Percentiles rank a stretch among this genome's conserved stretches.
Conservation (phyloP, 257 asterid species). For the Solanum sitiens region DNA sequence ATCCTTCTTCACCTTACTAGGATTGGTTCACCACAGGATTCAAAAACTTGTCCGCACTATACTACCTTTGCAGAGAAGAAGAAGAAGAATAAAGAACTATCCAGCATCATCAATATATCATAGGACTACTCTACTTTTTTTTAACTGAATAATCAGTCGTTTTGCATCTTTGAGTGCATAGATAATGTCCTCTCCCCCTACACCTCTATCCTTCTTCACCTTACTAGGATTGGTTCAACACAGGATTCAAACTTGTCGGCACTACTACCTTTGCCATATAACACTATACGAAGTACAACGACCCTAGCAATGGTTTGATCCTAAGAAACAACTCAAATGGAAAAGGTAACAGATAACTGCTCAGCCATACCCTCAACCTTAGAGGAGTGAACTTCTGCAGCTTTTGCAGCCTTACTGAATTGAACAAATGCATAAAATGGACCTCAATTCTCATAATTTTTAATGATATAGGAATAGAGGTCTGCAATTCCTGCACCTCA, state of each 20-base stretch:
- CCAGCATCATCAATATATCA: not conserved
- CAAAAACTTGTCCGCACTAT: not conserved
- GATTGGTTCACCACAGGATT: not conserved
- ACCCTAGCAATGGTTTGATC: not conserved
- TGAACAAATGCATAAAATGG: not conserved
- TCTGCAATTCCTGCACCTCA: not conserved
- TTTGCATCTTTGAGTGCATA: not conserved
- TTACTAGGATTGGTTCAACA: not conserved
- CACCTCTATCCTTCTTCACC: not conserved
- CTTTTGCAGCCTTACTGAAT: not conserved
- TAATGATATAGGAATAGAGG: not conserved
- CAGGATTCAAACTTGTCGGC: not conserved
- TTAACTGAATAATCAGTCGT: not conserved
- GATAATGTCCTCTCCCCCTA: not conserved
- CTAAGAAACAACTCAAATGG: not conserved
- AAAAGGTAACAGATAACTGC: not conserved
- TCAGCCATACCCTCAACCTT: not conserved
- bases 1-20: not conserved
- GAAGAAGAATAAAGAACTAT: not conserved
- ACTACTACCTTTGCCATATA: not conserved
- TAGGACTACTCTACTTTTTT: not conserved
- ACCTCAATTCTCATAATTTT: not conserved
- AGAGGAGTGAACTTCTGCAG: not conserved
- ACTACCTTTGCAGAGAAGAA: not conserved
- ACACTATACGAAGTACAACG: not conserved